phyloP scores from a whole-genome alignment of 2,329 filamentous ascomycete species.

The Ceratocystis papillata region DNA sequence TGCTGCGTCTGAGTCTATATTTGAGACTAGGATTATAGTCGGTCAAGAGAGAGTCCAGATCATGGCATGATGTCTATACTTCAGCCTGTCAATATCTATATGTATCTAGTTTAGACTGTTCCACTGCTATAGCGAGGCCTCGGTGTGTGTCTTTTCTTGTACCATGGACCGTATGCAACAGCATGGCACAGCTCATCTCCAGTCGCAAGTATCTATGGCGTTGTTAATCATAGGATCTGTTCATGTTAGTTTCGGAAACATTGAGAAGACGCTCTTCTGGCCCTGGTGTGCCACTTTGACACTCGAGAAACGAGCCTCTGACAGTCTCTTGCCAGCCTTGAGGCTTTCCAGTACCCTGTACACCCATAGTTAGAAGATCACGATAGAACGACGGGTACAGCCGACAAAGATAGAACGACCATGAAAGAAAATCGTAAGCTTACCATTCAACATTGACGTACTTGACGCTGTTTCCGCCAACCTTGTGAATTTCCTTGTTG shows the following conservation, averaged over 20 bases:
- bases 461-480: slow-evolving; percentile 59
- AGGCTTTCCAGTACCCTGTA: slow-evolving; percentile 72
- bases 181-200: neutral
- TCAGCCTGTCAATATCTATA: neutral
- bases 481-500: slow-evolving; percentile 62
- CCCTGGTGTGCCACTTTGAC: slow-evolving; percentile 50
- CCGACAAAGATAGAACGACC: slow-evolving; percentile 11
- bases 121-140: neutral
- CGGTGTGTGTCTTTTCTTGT: neutral
- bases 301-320: slow-evolving; percentile 60
- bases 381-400: slow-evolving; percentile 21
- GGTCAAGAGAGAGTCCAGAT: neutral
- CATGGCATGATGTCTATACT: neutral
- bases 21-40: neutral
- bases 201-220: neutral
- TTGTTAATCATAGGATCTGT: neutral
- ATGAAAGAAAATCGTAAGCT: slow-evolving; percentile 27
- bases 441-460: slow-evolving; percentile 76
- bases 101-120: neutral
- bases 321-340: slow-evolving; percentile 59
- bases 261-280: slow-evolving; percentile 53
- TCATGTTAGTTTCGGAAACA: slow-evolving; percentile 30
- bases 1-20: neutral
- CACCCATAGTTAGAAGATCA: neutral
- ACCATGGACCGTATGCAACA: neutral